These are phyloP conservation scores for Aspergillus niger DNA, from an alignment of 2,329 filamentous ascomycete species.

Conservation along the genomic window DNA sequence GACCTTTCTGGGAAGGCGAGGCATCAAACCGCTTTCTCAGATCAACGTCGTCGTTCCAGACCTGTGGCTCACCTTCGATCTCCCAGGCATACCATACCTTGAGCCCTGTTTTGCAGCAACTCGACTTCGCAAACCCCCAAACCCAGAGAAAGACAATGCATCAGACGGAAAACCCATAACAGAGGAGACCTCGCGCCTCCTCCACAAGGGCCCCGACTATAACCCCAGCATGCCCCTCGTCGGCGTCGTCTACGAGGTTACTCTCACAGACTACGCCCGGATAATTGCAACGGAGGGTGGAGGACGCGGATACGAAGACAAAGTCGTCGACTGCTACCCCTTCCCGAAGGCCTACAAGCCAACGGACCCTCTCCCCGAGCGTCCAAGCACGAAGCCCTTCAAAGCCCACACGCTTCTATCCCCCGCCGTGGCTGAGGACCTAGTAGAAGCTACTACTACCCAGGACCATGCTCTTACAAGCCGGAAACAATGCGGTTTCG, in stretches of 20 bases:
- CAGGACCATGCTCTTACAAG: not conserved
- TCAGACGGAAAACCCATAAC: conserved; percentile 14
- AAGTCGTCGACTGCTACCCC: conserved; percentile 74
- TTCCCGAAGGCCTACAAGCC: conserved; percentile 57
- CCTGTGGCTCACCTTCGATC: conserved; percentile 77
- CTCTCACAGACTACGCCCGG: conserved; percentile 73
- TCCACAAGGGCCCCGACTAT: conserved; percentile 23
- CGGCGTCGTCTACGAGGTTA: conserved; percentile 95
- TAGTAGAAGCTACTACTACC: not conserved
- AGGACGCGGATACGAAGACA: conserved; percentile 79
- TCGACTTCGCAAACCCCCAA: conserved; percentile 54
- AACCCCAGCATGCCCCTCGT: conserved; percentile 71
- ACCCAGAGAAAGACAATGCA: not conserved
- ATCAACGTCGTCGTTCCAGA: conserved; percentile 80
- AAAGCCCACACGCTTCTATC: conserved; percentile 83
- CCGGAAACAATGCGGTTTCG: not conserved
- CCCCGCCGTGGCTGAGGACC: conserved; percentile 47
- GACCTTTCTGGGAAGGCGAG: conserved; percentile 76
- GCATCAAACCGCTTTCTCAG: conserved; percentile 78
- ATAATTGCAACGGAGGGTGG: conserved; percentile 92
- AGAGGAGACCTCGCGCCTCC: conserved; percentile 43
- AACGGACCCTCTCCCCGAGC: conserved; percentile 62
- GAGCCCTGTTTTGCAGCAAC: conserved; percentile 95
- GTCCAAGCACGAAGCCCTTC: conserved; percentile 67
- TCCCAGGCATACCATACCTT: conserved; percentile 79